Conservation (phyloP, 2,329 filamentous ascomycete genomes). For the Neocucurbitaria cava region DNA sequence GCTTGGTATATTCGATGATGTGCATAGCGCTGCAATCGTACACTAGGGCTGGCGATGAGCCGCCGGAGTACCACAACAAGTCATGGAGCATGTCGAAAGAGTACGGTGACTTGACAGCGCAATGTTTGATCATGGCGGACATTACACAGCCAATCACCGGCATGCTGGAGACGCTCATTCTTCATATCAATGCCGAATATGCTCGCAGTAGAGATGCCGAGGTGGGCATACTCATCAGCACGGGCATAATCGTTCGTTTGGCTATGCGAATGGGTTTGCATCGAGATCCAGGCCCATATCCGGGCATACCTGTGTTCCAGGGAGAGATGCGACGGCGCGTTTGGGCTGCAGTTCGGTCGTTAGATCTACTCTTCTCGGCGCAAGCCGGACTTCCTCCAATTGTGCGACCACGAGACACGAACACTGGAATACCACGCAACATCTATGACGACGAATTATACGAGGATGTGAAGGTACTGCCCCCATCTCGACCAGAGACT, state of each 20-base stretch:
- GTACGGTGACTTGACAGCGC: slow-evolving; percentile 76
- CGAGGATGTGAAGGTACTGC: slow-evolving; percentile 70
- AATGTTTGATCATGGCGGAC: slow-evolving; percentile 77
- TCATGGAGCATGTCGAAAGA: slow-evolving; percentile 57
- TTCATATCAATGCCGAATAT: slow-evolving; percentile 79
- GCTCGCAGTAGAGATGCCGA: slow-evolving; percentile 77
- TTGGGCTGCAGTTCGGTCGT: slow-evolving; percentile 74
- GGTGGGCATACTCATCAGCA: slow-evolving; percentile 67
- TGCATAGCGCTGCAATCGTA: slow-evolving; percentile 81
- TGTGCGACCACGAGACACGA: slow-evolving; percentile 76
- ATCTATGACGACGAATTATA: slow-evolving; percentile 82
- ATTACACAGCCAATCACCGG: slow-evolving; percentile 77
- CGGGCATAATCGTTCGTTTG: slow-evolving; percentile 65
- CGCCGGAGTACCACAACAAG: slow-evolving; percentile 76
- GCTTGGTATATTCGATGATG: slow-evolving; percentile 77
- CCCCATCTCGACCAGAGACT: slow-evolving; percentile 69
- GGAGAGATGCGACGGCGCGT: slow-evolving; percentile 72
- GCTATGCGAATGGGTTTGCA: slow-evolving; percentile 81
- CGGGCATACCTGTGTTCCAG: slow-evolving; percentile 74
- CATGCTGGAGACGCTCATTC: slow-evolving; percentile 78
- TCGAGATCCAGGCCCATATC: slow-evolving; percentile 77
- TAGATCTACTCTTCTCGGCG: slow-evolving; percentile 79
- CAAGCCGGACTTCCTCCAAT: slow-evolving; percentile 69
- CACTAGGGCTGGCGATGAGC: slow-evolving; percentile 79
- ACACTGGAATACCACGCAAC: slow-evolving; percentile 77